Evolutionary conservation across 192 early-diverging fungal species (phyloP), one percentile per base, ranked within the genome.

Genomic region (Backusella tarrabulga): DNA sequence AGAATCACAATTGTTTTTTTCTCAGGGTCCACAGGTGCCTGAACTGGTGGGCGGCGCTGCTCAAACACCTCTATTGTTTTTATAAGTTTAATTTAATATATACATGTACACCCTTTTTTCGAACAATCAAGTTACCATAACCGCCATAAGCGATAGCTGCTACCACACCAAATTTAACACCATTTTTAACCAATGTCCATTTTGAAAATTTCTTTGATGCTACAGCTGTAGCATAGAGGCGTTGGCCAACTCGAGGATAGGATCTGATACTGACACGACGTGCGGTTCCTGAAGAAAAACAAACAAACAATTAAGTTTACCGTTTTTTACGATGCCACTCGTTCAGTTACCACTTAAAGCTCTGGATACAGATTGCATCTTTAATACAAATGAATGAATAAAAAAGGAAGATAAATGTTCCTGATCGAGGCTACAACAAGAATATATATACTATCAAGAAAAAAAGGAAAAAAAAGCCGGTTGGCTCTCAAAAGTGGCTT

Each of bases 1-100:
- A 84, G 68, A 46, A 84, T 70, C 2, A 80, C 83, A 72, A 84
- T 80, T 3, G 83, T 84, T 29, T 80, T 80, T 52, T 87, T 89
- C 54, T 71, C 76, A 44, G 86, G 81, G 70, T 89, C 86, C 34
- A 83, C 76, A 17, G 78, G 40, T 50, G 71, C 71, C 42, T 87
- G 86, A 23, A 76, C 76, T 17, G 50, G 35, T 40, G 86, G 86
- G 23, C 81, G 83, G 36, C 86, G 80, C 36, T 77, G 78, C 12
- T 71, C 52, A 67, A 73, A 78, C 42, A 78, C 44, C 23, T 67
- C 77, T 78, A 36, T 17, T 63, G 8, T 63, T 63, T 63, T 63
- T 11, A 8, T 21, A 19, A 38, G 34, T 56, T 63, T n/a, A 17
- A 19, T 26, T 34, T 12, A 71, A n/a, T 11, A 54, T 32, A 42